Evolutionary conservation across 1,284 basidiomycete genomes (phyloP).

Genomic region (Moesziomyces parantarcticus): DNA sequence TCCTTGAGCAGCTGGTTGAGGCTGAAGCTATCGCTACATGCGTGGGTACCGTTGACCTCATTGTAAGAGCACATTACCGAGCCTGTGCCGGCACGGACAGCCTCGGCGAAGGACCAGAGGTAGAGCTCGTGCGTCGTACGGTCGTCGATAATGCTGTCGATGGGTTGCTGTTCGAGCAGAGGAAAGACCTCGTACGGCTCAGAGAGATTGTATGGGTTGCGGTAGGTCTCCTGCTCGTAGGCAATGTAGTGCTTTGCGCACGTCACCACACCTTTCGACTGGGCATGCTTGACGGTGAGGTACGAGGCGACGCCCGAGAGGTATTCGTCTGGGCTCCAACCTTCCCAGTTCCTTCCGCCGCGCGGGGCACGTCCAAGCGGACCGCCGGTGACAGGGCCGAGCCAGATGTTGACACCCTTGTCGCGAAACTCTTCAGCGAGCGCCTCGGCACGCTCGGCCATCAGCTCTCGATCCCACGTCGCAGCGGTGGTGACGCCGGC

Average conservation of each 20-base stretch:
- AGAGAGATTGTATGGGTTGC: constrained; percentile 33
- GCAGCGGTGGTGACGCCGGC: constrained; percentile 79
- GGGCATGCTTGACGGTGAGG: constrained; percentile 52
- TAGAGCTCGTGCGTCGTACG: constrained; percentile 74
- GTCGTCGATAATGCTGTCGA: constrained; percentile 79
- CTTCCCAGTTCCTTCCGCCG: constrained; percentile 85
- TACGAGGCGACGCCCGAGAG: constrained; percentile 46
- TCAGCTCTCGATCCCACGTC: constrained; percentile 77
- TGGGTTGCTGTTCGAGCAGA: constrained; percentile 49
- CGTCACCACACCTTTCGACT: constrained; percentile 48
- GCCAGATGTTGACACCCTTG: constrained; percentile 80
- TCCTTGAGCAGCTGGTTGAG: constrained; percentile 78
- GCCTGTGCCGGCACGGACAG: constrained; percentile 69
- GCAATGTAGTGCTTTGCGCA: constrained; percentile 68
- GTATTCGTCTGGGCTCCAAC: constrained; percentile 40
- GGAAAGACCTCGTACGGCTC: constrained; percentile 36
- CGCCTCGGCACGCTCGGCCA: constrained; percentile 78
- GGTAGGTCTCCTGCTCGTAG: constrained; percentile 60
- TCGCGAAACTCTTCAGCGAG: constrained; percentile 81
- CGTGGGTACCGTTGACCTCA: constrained; percentile 76
- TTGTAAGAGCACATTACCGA: constrained; percentile 68
- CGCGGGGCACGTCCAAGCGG: constrained; percentile 73
- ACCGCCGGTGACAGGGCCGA: constrained; percentile 69
- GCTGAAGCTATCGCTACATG: constrained; percentile 76
- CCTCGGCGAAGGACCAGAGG: constrained; percentile 70